Base-by-base conservation (phyloP, 768 basidiomycete genomes). In the Coprinopsis sp. region DNA sequence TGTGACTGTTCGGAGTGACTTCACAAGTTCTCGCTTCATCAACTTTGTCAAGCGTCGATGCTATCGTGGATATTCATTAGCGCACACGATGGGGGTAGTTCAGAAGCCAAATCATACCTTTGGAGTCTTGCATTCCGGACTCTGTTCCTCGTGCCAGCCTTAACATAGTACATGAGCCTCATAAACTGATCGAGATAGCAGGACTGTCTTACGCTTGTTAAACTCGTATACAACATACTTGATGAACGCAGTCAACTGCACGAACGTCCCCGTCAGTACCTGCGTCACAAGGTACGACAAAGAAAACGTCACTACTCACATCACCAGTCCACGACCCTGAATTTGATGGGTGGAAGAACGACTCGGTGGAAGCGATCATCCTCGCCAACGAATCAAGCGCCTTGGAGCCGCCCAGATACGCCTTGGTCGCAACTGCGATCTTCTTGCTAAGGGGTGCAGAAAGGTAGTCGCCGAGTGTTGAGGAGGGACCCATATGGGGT, bases 261-360 rank as follows among this genome's bases (percentile, higher is more conserved):
- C 36, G 16, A 31, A 33, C 28, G 23, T 6, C 22, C 11, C 21
- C 22, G 18, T 37, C 41, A 29, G 47, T 33, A 33, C 37, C 22
- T 19, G 34, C 42, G 47, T n/a, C n/a, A n/a, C n/a, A 29, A 33
- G 19, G 37, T 8, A 37, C 10, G n/a, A 14, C 16, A 23, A 33
- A 12, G 25, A 11, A 21, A 27, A 42, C 5, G 29, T 18, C 31
- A 39, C 4, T 25, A 65, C 76, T 49, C 65, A 84, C 84, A 69
- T 87, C 84, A 42, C 74, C 66, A 3, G 89, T 89, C 85, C 89
- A 92, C 10, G 77, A 71, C 7, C 91, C 91, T 2, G 87, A 87
- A 58, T 91, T 92, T 8, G 84, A 84, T 0, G 91, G 91, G 60
- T 93, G 91, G 67, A 93, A 95, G 68, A 91, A 92, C 46, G 82